A percentile compares a stretch with the other conserved stretches of the same genome.
Evolutionary conservation across 2,329 filamentous ascomycete species (phyloP).

Genomic region (Alternaria ethzedia): DNA sequence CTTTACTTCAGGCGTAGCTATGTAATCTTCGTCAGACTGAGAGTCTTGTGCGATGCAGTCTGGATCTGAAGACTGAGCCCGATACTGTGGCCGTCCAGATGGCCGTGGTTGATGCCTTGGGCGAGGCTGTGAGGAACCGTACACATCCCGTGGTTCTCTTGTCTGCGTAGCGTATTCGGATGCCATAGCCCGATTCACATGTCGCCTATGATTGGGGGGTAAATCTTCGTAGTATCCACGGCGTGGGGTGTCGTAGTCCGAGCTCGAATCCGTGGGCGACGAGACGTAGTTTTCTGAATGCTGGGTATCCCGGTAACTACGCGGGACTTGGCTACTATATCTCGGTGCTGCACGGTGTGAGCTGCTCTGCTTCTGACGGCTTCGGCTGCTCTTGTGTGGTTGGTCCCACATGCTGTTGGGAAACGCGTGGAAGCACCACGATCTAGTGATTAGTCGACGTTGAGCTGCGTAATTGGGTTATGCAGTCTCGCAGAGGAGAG

Average conservation of each 20-base stretch:
- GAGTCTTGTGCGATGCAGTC: conserved; percentile 2
- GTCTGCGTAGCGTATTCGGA: conserved; percentile 3
- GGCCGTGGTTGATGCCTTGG: not conserved
- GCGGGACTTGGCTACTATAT: not conserved
- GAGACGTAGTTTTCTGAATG: conserved; percentile 10
- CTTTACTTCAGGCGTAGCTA: not conserved
- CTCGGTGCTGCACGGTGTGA: not conserved
- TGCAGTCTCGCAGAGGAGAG: not conserved
- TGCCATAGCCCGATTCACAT: not conserved
- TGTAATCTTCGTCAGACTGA: conserved; percentile 11
- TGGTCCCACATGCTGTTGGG: conserved; percentile 4
- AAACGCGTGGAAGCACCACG: not conserved
- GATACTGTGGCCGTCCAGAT: not conserved
- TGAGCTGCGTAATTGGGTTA: conserved; percentile 1
- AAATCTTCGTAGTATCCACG: not conserved
- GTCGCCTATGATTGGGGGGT: not conserved
- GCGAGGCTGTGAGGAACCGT: not conserved
- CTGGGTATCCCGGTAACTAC: not conserved
- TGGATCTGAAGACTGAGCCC: conserved; percentile 1
- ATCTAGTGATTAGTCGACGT: not conserved
- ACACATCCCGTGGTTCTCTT: not conserved
- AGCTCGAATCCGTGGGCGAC: not conserved
- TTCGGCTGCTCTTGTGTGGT: not conserved
- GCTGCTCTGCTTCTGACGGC: conserved; percentile 1
- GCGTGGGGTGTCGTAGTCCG: conserved; percentile 8